phyloP scores from a whole-genome alignment of 2,329 filamentous ascomycete species.

The Alternaria atra region DNA sequence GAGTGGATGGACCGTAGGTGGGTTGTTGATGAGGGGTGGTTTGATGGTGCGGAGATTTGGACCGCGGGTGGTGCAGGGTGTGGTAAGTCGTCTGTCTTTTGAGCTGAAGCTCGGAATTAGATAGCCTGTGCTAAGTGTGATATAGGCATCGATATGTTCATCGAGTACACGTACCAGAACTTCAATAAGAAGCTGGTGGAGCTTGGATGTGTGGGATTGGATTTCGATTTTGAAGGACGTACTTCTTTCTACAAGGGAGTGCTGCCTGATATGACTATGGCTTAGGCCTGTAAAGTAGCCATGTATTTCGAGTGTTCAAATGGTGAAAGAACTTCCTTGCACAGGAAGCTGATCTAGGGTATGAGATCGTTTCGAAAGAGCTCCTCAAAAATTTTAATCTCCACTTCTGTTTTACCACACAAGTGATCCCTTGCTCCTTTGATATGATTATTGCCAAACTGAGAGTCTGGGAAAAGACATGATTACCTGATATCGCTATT shows the following conservation, averaged over 20 bases:
- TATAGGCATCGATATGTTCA: constrained; percentile 36
- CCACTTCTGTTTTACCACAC: no score
- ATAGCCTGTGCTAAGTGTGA: constrained; percentile 6
- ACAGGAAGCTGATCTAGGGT: no score
- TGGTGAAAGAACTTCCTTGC: no score
- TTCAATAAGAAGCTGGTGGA: constrained; percentile 32
- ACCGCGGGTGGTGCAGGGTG: constrained; percentile 51
- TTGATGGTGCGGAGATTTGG: constrained; percentile 51
- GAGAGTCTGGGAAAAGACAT: no score
- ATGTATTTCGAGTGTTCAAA: not conserved
- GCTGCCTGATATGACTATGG: constrained; percentile 1
- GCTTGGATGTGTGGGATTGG: constrained; percentile 15
- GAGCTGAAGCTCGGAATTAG: not conserved
- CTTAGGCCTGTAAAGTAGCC: not conserved
- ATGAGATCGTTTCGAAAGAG: no score
- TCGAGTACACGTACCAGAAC: constrained; percentile 31
- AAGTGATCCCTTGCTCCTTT: no score
- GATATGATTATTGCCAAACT: no score
- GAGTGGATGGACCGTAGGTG: constrained; percentile 54
- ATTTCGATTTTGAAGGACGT: constrained; percentile 30
- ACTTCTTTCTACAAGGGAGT: constrained; percentile 22
- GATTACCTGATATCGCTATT: no score
- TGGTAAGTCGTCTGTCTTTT: constrained; percentile 33
- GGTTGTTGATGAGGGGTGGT: constrained; percentile 45
- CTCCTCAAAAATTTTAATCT: no score